Base-by-base conservation (phyloP, 169 alveolate genomes). In the Amoebophrya sp. region DNA sequence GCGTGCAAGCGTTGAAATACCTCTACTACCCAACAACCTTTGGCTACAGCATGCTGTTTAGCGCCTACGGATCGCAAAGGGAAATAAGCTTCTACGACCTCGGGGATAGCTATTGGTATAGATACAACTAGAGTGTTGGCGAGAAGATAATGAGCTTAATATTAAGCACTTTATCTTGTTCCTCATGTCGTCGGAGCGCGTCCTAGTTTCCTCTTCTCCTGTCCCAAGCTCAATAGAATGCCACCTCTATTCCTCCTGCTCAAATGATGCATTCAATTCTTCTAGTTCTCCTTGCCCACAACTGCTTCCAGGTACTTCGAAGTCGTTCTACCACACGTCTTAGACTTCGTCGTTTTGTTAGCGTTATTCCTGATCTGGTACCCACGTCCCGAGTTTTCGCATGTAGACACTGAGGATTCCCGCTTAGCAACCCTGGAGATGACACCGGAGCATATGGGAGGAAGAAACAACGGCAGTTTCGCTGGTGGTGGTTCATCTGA, bases 381-480 rank as follows among this genome's bases (percentile, higher is more conserved):
- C 83, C 83, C 83, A 29, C 83, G 83, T 6, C 83, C 83, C 2
- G 83, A 65, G 83, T 65, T 65, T 18, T 65, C 83, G 33, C 83
- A 65, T 26, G 83, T 65, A 36, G 83, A 65, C 33, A 65, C 36
- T 29, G 83, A 65, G 26, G 83, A 65, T 36, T 26, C 33, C 36
- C 2, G 83, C 3, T 36, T 65, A 36, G 65, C 65, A 6, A 18
- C n/a, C 38, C 83, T 65, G 83, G 83, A 65, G 33, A 36, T n/a
- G n/a, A n/a, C n/a, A 65, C 1, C 83, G n/a, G 83, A 36, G n/a
- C 38, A 47, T 47, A 18, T 6, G 65, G 65, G 18, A 47, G 65
- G 65, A 47, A 18, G 29, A 47, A 47, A n/a, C n/a, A n/a, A n/a
- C n/a, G n/a, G n/a, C n/a, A n/a, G n/a, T n/a, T n/a, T n/a, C n/a